These are phyloP conservation scores for Kluyveromyces siamensis DNA, from an alignment of 805 yeast species.

Conservation along the genomic window DNA sequence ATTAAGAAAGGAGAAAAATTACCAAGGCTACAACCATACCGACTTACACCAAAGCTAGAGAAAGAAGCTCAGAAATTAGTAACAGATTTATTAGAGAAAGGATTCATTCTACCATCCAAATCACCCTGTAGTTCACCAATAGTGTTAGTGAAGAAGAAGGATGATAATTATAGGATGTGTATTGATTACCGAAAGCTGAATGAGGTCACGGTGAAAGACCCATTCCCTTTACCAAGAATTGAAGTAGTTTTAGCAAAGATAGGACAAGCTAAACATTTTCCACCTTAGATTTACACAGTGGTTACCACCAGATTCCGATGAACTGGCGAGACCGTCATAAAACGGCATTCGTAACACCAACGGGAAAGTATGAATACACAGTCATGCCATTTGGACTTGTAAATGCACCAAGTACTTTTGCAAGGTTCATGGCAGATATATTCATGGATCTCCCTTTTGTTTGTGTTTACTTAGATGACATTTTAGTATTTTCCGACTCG, in stretches of 20 bases:
- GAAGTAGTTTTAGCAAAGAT: background rate
- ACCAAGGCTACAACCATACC: conserved; percentile 9
- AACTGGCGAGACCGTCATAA: conserved; percentile 2
- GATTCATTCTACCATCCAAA: conserved; percentile 7
- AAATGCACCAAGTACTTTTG: too few species aligned
- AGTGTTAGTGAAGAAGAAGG: conserved; percentile 10
- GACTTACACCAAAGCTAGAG: conserved; percentile 9
- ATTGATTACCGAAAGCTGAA: conserved; percentile 4
- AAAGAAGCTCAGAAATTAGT: conserved; percentile 1
- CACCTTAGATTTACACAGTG: conserved; percentile 3
- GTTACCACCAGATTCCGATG: conserved; percentile 10
- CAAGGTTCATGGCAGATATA: too few species aligned
- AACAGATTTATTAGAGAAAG: conserved; percentile 6
- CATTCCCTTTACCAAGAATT: conserved; percentile 5
- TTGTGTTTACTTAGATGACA: too few species aligned
- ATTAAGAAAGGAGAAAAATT: conserved; percentile 3
- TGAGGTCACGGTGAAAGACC: conserved; percentile 4
- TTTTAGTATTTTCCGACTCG: too few species aligned
- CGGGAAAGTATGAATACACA: conserved; percentile 9
- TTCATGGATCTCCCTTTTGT: too few species aligned
- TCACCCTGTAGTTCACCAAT: conserved; percentile 11
- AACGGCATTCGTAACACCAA: conserved; percentile 9
- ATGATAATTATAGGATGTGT: conserved; percentile 5
- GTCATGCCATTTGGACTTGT: conserved; percentile 15
- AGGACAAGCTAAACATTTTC: too few species aligned